Conservation (phyloP, 2,329 filamentous ascomycete genomes). For the Xylaria hypoxylon region DNA sequence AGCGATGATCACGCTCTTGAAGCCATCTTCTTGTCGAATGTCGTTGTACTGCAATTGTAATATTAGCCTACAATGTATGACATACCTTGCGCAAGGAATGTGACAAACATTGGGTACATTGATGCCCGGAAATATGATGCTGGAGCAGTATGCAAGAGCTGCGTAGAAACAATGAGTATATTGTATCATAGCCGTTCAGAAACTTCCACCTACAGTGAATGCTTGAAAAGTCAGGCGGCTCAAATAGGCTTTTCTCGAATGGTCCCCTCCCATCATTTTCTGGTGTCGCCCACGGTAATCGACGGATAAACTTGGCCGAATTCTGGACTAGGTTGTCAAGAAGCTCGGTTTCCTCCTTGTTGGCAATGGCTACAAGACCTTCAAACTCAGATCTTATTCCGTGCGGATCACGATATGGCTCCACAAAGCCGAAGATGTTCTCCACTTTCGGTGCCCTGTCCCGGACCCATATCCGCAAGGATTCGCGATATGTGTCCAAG, state of each 20-base stretch:
- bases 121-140: conserved; percentile 57
- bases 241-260: conserved; percentile 79
- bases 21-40: conserved; percentile 69
- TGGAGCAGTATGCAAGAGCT: conserved; percentile 59
- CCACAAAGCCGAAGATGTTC: conserved; percentile 70
- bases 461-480: conserved; percentile 67
- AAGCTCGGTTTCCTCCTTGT: conserved; percentile 69
- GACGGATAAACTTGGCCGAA: conserved; percentile 73
- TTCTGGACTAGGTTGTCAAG: conserved; percentile 73
- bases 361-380: conserved; percentile 70
- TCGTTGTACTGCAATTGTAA: conserved; percentile 59
- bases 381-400: conserved; percentile 71
- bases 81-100: no score
- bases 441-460: conserved; percentile 68
- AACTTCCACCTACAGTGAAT: conserved; percentile 68
- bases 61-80: neutral
- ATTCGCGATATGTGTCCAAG: conserved; percentile 66
- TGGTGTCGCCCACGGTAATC: conserved; percentile 71
- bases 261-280: conserved; percentile 58
- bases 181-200: no score
- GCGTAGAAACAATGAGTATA: neutral
- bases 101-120: conserved; percentile 58
- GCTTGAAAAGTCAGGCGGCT: conserved; percentile 78
- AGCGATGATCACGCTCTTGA: conserved; percentile 73
- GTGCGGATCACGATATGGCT: conserved; percentile 71